phyloP scores from a whole-genome alignment of 768 basidiomycete genomes.

The Boletellus ananas region DNA sequence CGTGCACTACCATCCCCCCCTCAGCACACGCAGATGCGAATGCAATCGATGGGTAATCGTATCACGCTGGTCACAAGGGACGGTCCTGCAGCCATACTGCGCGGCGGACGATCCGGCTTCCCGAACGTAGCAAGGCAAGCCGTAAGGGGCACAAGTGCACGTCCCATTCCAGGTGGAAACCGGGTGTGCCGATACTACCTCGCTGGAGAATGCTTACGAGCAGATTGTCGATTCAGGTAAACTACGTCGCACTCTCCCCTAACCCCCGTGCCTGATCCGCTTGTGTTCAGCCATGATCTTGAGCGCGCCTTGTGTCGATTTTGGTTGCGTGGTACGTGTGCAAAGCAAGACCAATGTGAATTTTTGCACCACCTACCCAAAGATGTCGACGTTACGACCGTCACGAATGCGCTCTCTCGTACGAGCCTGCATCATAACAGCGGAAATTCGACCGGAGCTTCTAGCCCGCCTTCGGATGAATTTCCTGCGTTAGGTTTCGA shows the following conservation, averaged over 20 bases:
- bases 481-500: constrained; percentile 68
- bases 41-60: constrained; percentile 64
- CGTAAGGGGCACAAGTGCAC: constrained; percentile 27
- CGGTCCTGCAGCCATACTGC: constrained; percentile 32
- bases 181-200: constrained; percentile 96
- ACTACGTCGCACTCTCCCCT: constrained; percentile 16
- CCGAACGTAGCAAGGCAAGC: constrained; percentile 16
- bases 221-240: constrained; percentile 97
- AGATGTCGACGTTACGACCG: constrained; percentile 72
- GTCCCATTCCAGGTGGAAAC: constrained; percentile 45
- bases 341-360: constrained; percentile 95
- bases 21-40: constrained; percentile 36
- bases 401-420: constrained; percentile 66
- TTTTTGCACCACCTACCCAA: constrained; percentile 90
- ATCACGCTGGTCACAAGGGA: constrained; percentile 66
- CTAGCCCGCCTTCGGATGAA: constrained; percentile 45
- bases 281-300: constrained; percentile 72
- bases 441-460: constrained; percentile 36
- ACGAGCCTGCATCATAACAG: constrained; percentile 48
- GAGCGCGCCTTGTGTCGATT: constrained; percentile 94
- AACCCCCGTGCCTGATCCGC: constrained; percentile 11
- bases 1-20: constrained; percentile 51
- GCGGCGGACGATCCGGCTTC: constrained; percentile 41
- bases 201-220: constrained; percentile 90
- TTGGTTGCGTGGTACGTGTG: constrained; percentile 96